Base-by-base conservation (phyloP, 352 stramenopile genomes). In the Phytopythium cucurbitacearum region DNA sequence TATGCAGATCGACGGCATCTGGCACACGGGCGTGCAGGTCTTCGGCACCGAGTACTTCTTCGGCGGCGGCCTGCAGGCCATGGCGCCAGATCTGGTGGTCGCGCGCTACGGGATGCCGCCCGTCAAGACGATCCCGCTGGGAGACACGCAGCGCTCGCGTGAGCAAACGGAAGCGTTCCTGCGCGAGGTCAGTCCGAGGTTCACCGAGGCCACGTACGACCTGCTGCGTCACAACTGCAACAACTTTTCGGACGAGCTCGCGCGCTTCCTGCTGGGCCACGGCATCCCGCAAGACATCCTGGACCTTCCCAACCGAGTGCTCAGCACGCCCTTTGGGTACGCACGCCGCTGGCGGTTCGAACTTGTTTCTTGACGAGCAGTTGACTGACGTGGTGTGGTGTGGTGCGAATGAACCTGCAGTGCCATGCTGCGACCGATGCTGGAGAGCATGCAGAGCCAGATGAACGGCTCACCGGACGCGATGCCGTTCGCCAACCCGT, bases 191-290 rank as follows among this genome's bases (percentile, higher is more conserved):
- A 85, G 67, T 40, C 60, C 80, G n/a, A 76, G 79, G 28, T 98
- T 95, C 67, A 96, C 85, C 16, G 73, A 72, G 7, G 71, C 74
- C 40, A 96, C 87, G 6, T 98, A 98, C 68, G 94, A 98, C 62
- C 73, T 99, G 47, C 81, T 99, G 41, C 64, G 74, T 48, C 73
- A 97, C 59, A 99, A 99, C 68, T 98, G 96, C 81, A 99, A 99
- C 76, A 98, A 98, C 65, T 99, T 98, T 62, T 91, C 78, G 8
- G 73, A 98, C 65, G 88, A 97, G 51, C 76, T 95, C 12, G 74
- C 91, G 40, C 81, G 70, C 42, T 97, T 98, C 53, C 64, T 95
- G 12, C 67, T 98, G 9, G 73, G 78, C 5, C 67, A 60, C 8
- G 82, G 91, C 38, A 97, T 99, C 48, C 95, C 95, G 12, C 68